Percentiles rank a stretch among this genome's conserved stretches.
phyloP scores from a whole-genome alignment of 352 stramenopile genomes.

The Halophytophthora batemanensis region DNA sequence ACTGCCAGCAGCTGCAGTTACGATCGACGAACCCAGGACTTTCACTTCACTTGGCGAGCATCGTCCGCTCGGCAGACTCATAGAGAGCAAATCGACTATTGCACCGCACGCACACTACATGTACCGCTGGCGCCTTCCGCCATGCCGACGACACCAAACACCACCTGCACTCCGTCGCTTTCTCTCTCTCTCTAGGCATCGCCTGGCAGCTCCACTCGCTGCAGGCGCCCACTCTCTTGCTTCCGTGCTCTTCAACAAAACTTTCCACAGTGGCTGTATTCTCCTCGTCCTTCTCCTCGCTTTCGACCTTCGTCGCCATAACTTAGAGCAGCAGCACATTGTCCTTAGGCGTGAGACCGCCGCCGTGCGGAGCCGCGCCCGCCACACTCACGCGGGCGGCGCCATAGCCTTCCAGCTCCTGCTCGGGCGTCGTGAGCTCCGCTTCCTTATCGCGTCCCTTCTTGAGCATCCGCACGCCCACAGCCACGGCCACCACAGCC shows the following conservation, averaged over 20 bases:
- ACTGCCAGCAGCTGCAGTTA: no score
- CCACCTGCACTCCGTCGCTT: conserved; percentile 9
- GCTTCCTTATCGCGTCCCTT: conserved; percentile 49
- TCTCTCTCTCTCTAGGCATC: conserved; percentile 7
- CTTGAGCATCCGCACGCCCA: conserved; percentile 66
- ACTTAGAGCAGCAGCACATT: conserved; percentile 81
- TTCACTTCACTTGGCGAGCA: no score
- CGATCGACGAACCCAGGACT: no score
- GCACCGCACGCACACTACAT: no score
- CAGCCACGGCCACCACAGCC: conserved; percentile 66
- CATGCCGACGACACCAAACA: conserved; percentile 26
- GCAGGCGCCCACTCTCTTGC: conserved; percentile 19
- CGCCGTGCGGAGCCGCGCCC: conserved; percentile 19
- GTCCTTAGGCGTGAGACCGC: conserved; percentile 78
- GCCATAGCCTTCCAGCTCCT: conserved; percentile 47
- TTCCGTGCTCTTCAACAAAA: conserved; percentile 23
- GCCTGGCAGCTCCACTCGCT: conserved; percentile 13
- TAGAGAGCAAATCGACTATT: no score
- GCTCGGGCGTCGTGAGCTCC: conserved; percentile 42
- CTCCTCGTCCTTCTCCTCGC: conserved; percentile 14
- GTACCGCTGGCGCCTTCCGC: conserved; percentile 6
- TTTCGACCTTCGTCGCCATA: conserved; percentile 29
- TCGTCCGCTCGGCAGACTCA: no score
- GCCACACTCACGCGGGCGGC: no score
- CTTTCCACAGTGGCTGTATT: conserved; percentile 35